Evolutionary conservation across 1,284 basidiomycete species (phyloP), one percentile per base, ranked within the genome.

Genomic region (Leccinum subrobustum): DNA sequence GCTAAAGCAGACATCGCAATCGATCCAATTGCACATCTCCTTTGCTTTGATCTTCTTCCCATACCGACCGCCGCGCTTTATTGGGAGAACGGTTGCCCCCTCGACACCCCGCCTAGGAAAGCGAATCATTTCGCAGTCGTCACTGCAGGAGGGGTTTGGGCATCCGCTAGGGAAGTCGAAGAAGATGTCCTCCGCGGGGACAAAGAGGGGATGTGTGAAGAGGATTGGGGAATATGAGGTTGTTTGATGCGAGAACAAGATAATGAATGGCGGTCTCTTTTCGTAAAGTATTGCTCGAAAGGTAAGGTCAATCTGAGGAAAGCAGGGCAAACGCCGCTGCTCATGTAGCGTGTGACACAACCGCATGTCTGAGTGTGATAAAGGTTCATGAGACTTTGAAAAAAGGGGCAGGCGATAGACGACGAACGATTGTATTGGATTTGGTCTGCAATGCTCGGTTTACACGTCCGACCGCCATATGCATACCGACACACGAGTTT

Each of bases 21-120:
- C 87, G 60, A 89, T 85, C 88, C 88, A 90, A 68, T 90, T 90
- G 73, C 88, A 90, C 86, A 90, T 88, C 70, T 86, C 81, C 63
- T 77, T 79, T 44, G 78, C 69, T 64, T 77, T 81, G 6, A 85
- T 72, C 54, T 76, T 77, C 66, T 77, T 79, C 33, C 81, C 81
- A 56, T 77, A 78, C 52, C 76, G 76, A 54, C 75, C 79, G 56
- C 79, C 83, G 14, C 81, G 79, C 68, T 83, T 86, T 65, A 88
- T 78, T 37, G 84, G 79, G 27, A 90, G 77, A 47, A 90, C 77
- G 2, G 79, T 79, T 5, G 88, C 88, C 5, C 76, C 78, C 59
- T 85, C 83, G 18, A 81, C 67, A 1, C 88, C 88, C 58, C 80
- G 77, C 59, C 87, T 77, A 5, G 88, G 88, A 66, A 90, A 90